Base-by-base conservation (phyloP, 768 basidiomycete genomes). In the Suillus brevipes region DNA sequence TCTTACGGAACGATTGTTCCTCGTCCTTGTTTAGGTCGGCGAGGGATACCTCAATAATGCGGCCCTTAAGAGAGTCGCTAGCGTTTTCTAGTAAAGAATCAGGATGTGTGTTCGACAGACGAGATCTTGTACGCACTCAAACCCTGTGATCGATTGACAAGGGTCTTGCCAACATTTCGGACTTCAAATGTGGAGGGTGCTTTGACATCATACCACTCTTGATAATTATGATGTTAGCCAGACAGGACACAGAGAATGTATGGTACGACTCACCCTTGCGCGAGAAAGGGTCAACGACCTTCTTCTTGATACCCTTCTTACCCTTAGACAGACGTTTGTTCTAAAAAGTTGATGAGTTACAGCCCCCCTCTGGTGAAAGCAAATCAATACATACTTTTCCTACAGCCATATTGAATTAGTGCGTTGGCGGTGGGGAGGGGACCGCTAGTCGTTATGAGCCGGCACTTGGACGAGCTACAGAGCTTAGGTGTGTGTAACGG, bases 131-230 rank as follows among this genome's bases (percentile, higher is more conserved):
- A 90, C 96, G 74, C 79, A 98, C 97, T 99, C 80, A 99, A 82
- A 81, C 97, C 97, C 81, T 94, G 91, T 55, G 97, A 97, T 78
- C 96, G 85, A 88, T 99, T 99, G 79, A 90, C 95, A 69, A 99
- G 88, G 66, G 97, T 99, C 88, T 99, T 99, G 78, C 97, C 97
- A 76, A 96, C 91, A 79, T 96, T 97, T 78, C 90, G 89, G 71
- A 89, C 87, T 80, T 99, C 97, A 80, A 99, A 99, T 80, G 93
- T 94, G 67, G 94, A 95, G 59, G 97, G 97, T 1, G 96, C 96
- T 82, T 97, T 98, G 81, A 99, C 90, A 78, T 99, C 96, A 81
- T 95, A 99, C 97, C 97, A 99, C 73, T 99, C 97, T 97, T n/a
- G 34, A 42, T 47, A 20, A 34, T 4, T 18, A 16, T 63, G 42